Base-by-base conservation (phyloP, 2,329 filamentous ascomycete genomes). In the Acephala macrosclerotiorum region DNA sequence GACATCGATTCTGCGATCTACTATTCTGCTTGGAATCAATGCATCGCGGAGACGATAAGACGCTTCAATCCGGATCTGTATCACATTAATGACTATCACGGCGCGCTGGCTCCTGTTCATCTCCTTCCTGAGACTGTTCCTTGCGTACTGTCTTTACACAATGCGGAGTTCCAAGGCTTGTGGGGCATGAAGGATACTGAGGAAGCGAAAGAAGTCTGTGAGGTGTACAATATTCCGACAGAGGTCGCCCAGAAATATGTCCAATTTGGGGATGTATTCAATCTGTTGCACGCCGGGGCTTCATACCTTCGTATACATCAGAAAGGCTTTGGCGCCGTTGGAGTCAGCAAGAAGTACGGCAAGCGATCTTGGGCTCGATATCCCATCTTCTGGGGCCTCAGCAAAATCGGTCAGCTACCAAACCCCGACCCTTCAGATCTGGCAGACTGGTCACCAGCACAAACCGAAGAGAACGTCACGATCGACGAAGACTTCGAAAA, bases 341-440 rank as follows among this genome's bases (percentile, higher is more conserved):
- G 49, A 53, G 49, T 53, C 7, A 53, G 49, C 14, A 53, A 53
- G 49, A 53, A 53, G 18, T 53, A 53, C 22, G 49, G 49, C 22
- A 53, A 53, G 14, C 6, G 49, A 16, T 53, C 49, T 12, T 53
- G 49, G 49, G 49, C 49, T 4, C 18, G 49, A 33, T 53, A 53
- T 53, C 49, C 49, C 18, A 53, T 53, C n/a, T 53, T 53, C 26
- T 53, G 49, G 49, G 49, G 49, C 16, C 49, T 53, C 49, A 53
- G 25, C 25, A 53, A 29, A 16, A 53, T 53, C 49, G 49, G 49
- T 11, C 49, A 53, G 14, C 12, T 53, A 14, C 49, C 49, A 12
- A 53, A 53, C 14, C 49, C 49, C 49, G 49, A 53, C 49, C 49
- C 49, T 18, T 53, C 49, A 16, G 49, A 53, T 53, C 49, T 53